Conservation (phyloP, 257 asterid genomes). For the Perilla frutescens region DNA sequence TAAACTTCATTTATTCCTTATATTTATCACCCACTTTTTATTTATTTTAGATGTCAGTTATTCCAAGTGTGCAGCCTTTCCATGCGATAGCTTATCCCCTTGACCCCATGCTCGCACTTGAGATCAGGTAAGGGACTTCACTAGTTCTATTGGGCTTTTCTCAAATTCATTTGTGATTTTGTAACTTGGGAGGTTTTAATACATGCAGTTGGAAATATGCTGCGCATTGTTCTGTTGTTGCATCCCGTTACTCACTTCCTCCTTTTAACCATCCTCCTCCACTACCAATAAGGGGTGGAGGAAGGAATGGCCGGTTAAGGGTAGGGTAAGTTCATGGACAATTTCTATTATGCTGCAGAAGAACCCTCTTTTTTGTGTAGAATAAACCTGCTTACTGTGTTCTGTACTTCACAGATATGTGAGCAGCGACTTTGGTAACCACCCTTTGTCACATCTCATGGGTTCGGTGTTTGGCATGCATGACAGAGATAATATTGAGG, state of each 20-base stretch:
- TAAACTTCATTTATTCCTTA: constrained; percentile 14
- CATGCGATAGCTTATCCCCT: constrained; percentile 99
- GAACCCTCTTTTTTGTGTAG: neutral
- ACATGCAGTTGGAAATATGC: constrained; percentile 89
- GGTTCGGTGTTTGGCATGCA: constrained; percentile 99
- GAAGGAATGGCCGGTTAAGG: constrained; percentile 71
- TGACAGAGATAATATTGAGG: constrained; percentile 83
- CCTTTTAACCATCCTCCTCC: constrained; percentile 88
- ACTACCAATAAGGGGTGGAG: constrained; percentile 68
- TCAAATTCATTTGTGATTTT: neutral
- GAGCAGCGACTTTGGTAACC: constrained; percentile 99
- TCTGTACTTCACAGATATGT: constrained; percentile 68
- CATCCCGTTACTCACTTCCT: constrained; percentile 88
- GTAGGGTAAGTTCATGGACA: constrained; percentile 67
- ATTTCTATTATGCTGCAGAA: constrained; percentile 11
- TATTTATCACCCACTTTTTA: constrained; percentile 27
- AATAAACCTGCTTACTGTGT: constrained; percentile 3
- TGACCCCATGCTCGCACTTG: constrained; percentile 92
- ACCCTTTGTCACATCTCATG: constrained; percentile 98
- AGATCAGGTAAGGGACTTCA: constrained; percentile 69
- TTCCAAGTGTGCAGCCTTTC: constrained; percentile 99
- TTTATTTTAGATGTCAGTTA: constrained; percentile 70
- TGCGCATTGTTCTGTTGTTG: constrained; percentile 91
- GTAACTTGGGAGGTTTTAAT: constrained; percentile 25
- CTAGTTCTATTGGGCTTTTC: neutral